Conservation (phyloP, 331 rosid genomes). For the Erythrophleum ivorense region DNA sequence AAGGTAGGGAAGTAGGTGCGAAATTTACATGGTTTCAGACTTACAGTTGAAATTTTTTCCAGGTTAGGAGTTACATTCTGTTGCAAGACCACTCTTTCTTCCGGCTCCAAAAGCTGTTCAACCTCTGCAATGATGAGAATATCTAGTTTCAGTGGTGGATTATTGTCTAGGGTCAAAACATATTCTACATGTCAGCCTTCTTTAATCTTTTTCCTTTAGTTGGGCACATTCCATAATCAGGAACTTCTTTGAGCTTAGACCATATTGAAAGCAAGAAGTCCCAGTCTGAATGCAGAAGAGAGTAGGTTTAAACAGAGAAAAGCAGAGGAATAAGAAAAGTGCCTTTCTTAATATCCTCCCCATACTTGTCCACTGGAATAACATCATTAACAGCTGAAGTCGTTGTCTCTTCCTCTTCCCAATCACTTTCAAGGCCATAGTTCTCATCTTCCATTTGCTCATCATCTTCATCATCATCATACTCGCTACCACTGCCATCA, state of each 20-base stretch:
- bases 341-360: conserved; percentile 71
- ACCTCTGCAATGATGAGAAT: conserved; percentile 66
- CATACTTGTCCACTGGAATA: conserved; percentile 50
- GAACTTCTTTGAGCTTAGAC: conserved; percentile 28
- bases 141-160: conserved; percentile 10
- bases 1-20: conserved; percentile 21
- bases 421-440: conserved; percentile 66
- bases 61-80: conserved; percentile 68
- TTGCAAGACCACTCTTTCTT: conserved; percentile 73
- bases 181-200: conserved; percentile 27
- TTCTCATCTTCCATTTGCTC: conserved; percentile 57
- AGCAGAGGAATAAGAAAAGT: conserved; percentile 28
- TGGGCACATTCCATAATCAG: background rate
- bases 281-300: conserved; percentile 8
- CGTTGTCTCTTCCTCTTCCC: conserved; percentile 65
- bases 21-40: conserved; percentile 37
- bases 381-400: conserved; percentile 44
- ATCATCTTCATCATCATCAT: conserved; percentile 57
- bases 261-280: conserved; percentile 32
- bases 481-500: conserved; percentile 64
- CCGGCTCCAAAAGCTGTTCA: conserved; percentile 83
- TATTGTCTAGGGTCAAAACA: conserved; percentile 6
- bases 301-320: background rate
- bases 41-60: conserved; percentile 75
- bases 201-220: conserved; percentile 7